phyloP scores from a whole-genome alignment of 257 asterid genomes.

The Rehmannia glutinosa region DNA sequence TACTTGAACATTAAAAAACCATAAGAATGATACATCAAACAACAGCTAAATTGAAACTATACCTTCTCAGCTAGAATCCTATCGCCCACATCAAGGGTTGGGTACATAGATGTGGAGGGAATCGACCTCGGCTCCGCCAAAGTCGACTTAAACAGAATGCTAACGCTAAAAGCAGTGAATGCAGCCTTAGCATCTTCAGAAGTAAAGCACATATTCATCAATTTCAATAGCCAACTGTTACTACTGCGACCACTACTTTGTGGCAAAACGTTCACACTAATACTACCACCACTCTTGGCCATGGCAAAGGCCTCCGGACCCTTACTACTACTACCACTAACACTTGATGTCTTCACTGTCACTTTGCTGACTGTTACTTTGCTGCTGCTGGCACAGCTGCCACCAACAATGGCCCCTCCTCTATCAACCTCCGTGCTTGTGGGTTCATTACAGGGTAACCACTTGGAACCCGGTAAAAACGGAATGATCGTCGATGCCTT shows the following conservation, averaged over 20 bases:
- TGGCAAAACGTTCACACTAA: conserved; percentile 19
- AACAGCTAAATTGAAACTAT: neutral
- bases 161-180: conserved; percentile 78
- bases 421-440: conserved; percentile 46
- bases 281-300: conserved; percentile 22
- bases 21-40: neutral
- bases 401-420: conserved; percentile 36
- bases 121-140: conserved; percentile 98
- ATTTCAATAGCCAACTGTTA: conserved; percentile 57
- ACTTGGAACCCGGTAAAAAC: conserved; percentile 56
- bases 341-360: conserved; percentile 1
- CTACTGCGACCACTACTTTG: conserved; percentile 15
- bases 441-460: conserved; percentile 75
- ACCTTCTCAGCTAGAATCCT: conserved; percentile 94
- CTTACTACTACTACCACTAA: conserved; percentile 15
- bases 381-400: conserved; percentile 13
- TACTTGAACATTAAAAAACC: neutral
- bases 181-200: conserved; percentile 93
- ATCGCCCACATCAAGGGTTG: conserved; percentile 90
- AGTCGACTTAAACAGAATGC: conserved; percentile 68
- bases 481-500: conserved; percentile 50
- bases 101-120: conserved; percentile 89
- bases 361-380: conserved; percentile 8
- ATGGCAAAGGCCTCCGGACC: conserved; percentile 38
- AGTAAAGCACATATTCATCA: conserved; percentile 44